Evolutionary conservation across 768 basidiomycete genomes (phyloP).

Genomic region (Strobilomyces echinocephalus): DNA sequence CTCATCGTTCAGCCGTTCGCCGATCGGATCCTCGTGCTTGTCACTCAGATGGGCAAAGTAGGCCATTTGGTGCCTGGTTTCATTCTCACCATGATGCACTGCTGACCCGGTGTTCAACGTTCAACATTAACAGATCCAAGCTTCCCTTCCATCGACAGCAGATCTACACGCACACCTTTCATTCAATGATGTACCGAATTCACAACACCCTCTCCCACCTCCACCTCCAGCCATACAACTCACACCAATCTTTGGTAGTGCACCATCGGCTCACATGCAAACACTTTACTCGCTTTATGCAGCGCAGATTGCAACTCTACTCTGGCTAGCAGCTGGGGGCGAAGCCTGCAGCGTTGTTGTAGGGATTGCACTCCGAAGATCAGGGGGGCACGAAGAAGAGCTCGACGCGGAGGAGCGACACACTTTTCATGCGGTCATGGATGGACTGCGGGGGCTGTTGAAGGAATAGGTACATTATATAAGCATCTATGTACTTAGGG

Average conservation of each 20-base stretch:
- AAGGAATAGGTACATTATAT: constrained; percentile 46
- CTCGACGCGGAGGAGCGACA: constrained; percentile 39
- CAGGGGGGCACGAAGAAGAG: constrained; percentile 20
- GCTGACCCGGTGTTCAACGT: constrained; percentile 1
- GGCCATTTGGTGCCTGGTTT: constrained; percentile 63
- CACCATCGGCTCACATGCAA: constrained; percentile 62
- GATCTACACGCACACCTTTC: constrained; percentile 41
- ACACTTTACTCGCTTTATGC: constrained; percentile 77
- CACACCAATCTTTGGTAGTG: constrained; percentile 71
- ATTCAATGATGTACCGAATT: no score
- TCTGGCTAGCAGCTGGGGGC: constrained; percentile 58
- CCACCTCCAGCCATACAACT: constrained; percentile 73
- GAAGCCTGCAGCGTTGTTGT: constrained; percentile 63
- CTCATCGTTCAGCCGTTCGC: constrained; percentile 73
- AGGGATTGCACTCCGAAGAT: constrained; percentile 61
- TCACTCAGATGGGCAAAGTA: constrained; percentile 89
- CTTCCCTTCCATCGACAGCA: constrained; percentile 60
- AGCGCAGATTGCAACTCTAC: constrained; percentile 79
- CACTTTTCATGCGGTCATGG: constrained; percentile 49
- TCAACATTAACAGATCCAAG: constrained; percentile 70
- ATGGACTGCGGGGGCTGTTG: constrained; percentile 38
- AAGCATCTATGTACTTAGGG: constrained; percentile 13
- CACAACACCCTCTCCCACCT: constrained; percentile 42
- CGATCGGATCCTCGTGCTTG: constrained; percentile 78
- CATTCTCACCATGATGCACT: neutral